A percentile compares a stretch with the other conserved stretches of the same genome.
phyloP scores from a whole-genome alignment of 2,329 filamentous ascomycete species.

The Fusarium metavorans region DNA sequence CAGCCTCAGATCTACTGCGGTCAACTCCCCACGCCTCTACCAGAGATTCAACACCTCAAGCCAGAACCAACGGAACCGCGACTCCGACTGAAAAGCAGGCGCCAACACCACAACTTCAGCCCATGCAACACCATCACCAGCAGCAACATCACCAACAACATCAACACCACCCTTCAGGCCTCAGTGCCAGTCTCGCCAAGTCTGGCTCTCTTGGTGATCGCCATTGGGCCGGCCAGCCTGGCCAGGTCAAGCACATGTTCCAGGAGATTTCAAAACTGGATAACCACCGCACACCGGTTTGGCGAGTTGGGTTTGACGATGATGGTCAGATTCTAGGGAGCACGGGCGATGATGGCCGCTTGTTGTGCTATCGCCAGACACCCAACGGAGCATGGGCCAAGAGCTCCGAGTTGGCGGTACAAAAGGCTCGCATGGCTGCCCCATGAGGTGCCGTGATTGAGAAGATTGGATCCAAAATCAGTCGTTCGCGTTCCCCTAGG shows the following conservation, averaged over 20 bases:
- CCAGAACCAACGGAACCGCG: constrained; percentile 46
- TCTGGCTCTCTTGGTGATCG: constrained; percentile 60
- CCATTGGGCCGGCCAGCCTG: constrained; percentile 68
- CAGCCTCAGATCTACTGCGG: constrained; percentile 58
- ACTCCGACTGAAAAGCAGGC: constrained; percentile 35
- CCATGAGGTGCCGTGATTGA: constrained; percentile 45
- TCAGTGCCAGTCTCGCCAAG: constrained; percentile 66
- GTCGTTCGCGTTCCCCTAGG: not conserved
- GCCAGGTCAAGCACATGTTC: constrained; percentile 73
- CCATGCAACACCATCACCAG: constrained; percentile 45
- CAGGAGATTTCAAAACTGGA: constrained; percentile 76
- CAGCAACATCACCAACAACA: constrained; percentile 53
- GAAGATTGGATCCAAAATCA: not conserved
- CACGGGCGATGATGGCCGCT: constrained; percentile 79
- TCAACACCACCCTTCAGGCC: constrained; percentile 58
- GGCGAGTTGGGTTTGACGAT: constrained; percentile 78
- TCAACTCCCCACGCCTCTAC: constrained; percentile 44
- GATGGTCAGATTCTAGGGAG: constrained; percentile 80
- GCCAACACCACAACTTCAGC: constrained; percentile 41
- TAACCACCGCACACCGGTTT: constrained; percentile 77
- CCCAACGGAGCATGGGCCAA: constrained; percentile 70
- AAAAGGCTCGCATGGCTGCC: constrained; percentile 65
- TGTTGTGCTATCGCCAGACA: constrained; percentile 71
- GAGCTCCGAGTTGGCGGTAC: constrained; percentile 70
- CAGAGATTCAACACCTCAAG: constrained; percentile 46